These are phyloP conservation scores for Cladorrhinum samala DNA, from an alignment of 495 filamentous ascomycete species.

Conservation along the genomic window DNA sequence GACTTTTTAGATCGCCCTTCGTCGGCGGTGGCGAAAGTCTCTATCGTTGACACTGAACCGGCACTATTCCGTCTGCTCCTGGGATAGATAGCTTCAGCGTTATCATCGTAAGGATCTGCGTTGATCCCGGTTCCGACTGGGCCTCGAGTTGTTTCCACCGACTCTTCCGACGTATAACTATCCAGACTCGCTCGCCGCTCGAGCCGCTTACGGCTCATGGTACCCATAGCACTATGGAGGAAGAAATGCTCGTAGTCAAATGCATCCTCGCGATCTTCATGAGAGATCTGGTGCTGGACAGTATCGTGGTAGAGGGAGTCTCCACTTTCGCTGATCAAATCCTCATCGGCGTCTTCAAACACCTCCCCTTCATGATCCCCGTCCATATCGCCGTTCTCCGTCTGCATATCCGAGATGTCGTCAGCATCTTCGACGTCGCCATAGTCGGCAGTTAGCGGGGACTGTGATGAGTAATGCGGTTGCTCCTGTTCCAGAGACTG, in stretches of 20 bases:
- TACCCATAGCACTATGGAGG: slow-evolving; percentile 83
- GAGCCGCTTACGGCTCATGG: slow-evolving; percentile 42
- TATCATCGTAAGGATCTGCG: slow-evolving; percentile 1
- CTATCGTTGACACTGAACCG: slow-evolving; percentile 67
- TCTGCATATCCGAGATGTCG: slow-evolving; percentile 32
- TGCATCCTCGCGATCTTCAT: slow-evolving; percentile 93
- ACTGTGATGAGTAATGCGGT: background rate
- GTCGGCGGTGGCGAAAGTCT: slow-evolving; percentile 76
- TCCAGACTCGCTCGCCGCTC: slow-evolving; percentile 46
- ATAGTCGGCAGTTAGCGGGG: background rate
- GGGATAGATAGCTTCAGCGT: background rate
- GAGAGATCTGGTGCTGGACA: slow-evolving; percentile 47
- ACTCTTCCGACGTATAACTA: slow-evolving; percentile 59
- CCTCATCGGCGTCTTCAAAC: slow-evolving; percentile 27
- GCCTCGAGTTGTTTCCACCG: slow-evolving; percentile 67
- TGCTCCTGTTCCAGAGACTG: slow-evolving; percentile 8
- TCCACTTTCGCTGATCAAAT: slow-evolving; percentile 41
- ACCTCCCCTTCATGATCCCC: slow-evolving; percentile 12
- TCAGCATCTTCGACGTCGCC: slow-evolving; percentile 10
- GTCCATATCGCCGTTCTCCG: slow-evolving; percentile 29
- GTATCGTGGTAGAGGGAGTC: slow-evolving; percentile 55
- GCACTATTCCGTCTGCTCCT: slow-evolving; percentile 49
- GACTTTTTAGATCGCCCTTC: slow-evolving; percentile 49
- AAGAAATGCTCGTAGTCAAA: slow-evolving; percentile 98
- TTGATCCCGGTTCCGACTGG: slow-evolving; percentile 23